Evolutionary conservation across 352 stramenopile genomes (phyloP), one percentile per base, ranked within the genome.

Genomic region (Phytophthora brassicae): DNA sequence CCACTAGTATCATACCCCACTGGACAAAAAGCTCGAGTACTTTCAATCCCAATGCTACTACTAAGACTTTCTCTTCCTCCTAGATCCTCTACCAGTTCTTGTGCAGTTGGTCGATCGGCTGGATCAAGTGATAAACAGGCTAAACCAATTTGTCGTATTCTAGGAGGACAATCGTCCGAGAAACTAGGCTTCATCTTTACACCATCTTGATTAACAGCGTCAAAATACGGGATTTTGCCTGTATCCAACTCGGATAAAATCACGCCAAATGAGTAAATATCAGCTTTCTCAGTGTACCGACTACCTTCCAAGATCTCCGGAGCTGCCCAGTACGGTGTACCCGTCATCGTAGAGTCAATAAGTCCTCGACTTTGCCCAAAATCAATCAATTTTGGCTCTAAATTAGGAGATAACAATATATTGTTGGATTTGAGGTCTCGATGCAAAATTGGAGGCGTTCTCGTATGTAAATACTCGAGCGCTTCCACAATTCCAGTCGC

Each of bases 241-340:
- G 72, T 81, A 46, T 77, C 66, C 2, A 81, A 46, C 23, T 81
- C 73, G 11, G 73, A 75, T n/a, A 81, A 42, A 12, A 95, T 61
- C 9, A 89, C 74, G 9, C 79, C 81, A 55, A 88, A 88, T 19
- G 75, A 84, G 55, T 89, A 92, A 19, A 91, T 80, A 48, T 92
- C 83, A 8, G 77, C 64, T 51, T 80, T 75, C 49, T 86, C 72
- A 7, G 67, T 79, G 58, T 84, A 91, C 0, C 61, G 55, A 26
- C 84, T 49, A n/a, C 75, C 74, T 33, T 79, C 52, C 22, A 92
- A 46, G 16, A 95, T 51, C 56, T 96, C 88, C 0, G 86, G 88
- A 0, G 88, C 86, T 7, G 87, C 86, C 74, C 91, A 96, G 41
- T 88, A 87, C 7, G 82, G 79, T 9, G 87, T 96, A 0, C 88